Evolutionary conservation across 352 stramenopile genomes (phyloP), one percentile per base, ranked within the genome.

Genomic region (Globisporangium cylindrosporum): DNA sequence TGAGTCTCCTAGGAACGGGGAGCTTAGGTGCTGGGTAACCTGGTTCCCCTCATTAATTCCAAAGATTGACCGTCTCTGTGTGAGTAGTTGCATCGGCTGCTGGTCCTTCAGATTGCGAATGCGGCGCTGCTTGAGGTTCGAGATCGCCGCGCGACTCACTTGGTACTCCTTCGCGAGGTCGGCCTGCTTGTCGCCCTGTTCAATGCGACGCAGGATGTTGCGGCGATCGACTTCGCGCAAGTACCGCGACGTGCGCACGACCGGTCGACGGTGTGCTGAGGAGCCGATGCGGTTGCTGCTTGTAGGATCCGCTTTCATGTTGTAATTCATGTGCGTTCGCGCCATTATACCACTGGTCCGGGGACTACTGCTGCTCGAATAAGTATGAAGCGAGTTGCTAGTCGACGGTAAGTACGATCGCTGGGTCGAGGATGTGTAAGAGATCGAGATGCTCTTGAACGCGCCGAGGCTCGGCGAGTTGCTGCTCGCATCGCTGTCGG

Each of bases 101-200:
- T 76, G 65, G 69, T 85, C 69, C 56, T 4, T 51, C 0, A 20
- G 18, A 8, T 73, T 77, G 10, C 79, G 70, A 29, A 80, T 76
- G 2, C 81, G 68, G 49, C 86, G 78, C 64, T 90, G 87, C 65
- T 88, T 81, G 38, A 90, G 62, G 67, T 90, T 90, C 61, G 79
- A 90, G 60, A 90, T 90, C n/a, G 81, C 79, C 0, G 81, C 79
- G 22, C 81, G 81, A 63, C 76, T 88, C 24, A 90, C 81, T 24
- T 82, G 69, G 62, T 84, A 90, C 60, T 90, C 82, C 72, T 89
- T 91, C 24, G 82, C 80, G 3, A 89, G 73, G n/a, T 74, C 73
- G 0, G 82, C 79, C 32, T 89, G 79, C 63, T 89, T 88, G 64
- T 91, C 82, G 5, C 82, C 82, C 22, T 79, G 75, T 15, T 78